These are phyloP conservation scores for Warburgia ugandensis DNA, from an alignment of 164 flowering plant species.

Conservation along the genomic window DNA sequence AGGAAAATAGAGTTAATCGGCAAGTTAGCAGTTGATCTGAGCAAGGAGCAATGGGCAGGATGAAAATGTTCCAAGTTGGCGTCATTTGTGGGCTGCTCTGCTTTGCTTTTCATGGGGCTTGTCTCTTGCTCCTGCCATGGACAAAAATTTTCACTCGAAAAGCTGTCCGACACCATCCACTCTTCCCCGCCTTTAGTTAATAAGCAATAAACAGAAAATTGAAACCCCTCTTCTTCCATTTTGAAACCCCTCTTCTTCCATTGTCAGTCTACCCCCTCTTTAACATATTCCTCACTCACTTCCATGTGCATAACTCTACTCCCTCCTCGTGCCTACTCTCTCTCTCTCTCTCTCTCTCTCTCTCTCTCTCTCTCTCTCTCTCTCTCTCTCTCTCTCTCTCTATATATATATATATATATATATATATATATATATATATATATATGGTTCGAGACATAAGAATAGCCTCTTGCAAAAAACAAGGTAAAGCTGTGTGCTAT, in stretches of 20 bases:
- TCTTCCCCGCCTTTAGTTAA: slow-evolving; percentile 3
- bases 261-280: slow-evolving; percentile 1
- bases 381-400: slow-evolving; percentile 4
- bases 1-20: not conserved
- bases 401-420: not conserved
- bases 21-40: too few species aligned
- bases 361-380: not conserved
- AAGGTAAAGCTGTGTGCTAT: too few species aligned
- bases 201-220: too few species aligned
- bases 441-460: too few species aligned
- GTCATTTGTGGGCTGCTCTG: slow-evolving; percentile 1
- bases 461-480: too few species aligned
- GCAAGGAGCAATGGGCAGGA: too few species aligned
- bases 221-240: slow-evolving; percentile 3
- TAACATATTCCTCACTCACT: slow-evolving; percentile 8
- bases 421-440: not conserved
- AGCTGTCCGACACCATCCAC: slow-evolving; percentile 22
- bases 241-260: slow-evolving; percentile 4
- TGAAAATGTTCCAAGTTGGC: too few species aligned
- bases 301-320: slow-evolving; percentile 23
- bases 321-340: slow-evolving; percentile 23
- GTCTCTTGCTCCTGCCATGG: slow-evolving; percentile 18
- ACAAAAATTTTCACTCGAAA: slow-evolving; percentile 14
- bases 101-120: slow-evolving; percentile 21
- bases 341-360: not conserved